A percentile compares a stretch with the other conserved stretches of the same genome.
These are phyloP conservation scores for Chondrus crispus DNA, from an alignment of 23 red algal species.

Conservation along the genomic window DNA sequence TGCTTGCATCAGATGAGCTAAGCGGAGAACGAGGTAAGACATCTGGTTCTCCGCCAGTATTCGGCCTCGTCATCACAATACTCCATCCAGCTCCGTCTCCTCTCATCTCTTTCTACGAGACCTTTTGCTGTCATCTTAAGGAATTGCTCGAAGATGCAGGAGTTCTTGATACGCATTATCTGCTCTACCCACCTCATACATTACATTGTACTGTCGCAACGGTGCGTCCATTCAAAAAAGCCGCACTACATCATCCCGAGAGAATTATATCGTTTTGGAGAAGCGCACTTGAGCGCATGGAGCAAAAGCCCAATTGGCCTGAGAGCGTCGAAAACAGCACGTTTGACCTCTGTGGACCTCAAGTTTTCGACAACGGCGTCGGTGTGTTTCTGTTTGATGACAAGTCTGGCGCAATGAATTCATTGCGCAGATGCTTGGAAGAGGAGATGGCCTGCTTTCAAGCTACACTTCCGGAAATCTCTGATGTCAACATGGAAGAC, in stretches of 20 bases:
- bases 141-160: neutral
- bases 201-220: conserved; percentile 35
- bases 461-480: neutral
- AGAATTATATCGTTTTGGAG: conserved; percentile 10
- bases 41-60: no score
- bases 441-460: neutral
- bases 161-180: neutral
- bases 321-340: neutral
- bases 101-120: neutral
- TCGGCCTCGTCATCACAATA: conserved; percentile 22
- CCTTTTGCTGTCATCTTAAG: neutral
- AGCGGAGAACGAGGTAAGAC: no score
- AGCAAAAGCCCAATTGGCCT: neutral
- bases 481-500: neutral
- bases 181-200: neutral
- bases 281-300: neutral
- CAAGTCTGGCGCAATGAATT: neutral
- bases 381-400: conserved; percentile 13
- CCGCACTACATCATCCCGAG: conserved; percentile 2
- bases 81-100: neutral
- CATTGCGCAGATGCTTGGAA: conserved; percentile 19
- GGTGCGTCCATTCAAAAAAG: neutral
- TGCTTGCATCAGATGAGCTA: no score
- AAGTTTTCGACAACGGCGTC: conserved; percentile 28
- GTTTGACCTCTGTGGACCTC: neutral